Conservation (phyloP, 225 moss, liverwort and hornwort species). For the Climacium dendroides region DNA sequence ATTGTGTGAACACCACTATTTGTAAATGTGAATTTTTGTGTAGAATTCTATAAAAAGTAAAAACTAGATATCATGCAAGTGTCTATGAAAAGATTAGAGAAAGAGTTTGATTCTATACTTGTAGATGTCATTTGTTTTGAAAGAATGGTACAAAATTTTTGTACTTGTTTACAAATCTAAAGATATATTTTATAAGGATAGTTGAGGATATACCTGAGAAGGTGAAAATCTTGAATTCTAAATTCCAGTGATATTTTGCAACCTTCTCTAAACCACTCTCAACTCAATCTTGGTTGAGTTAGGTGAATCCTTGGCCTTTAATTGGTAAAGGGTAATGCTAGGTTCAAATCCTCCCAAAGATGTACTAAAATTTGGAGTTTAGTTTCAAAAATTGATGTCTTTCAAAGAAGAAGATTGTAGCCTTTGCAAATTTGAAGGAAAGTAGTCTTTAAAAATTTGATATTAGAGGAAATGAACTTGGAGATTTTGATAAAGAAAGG, state of each 20-base stretch:
- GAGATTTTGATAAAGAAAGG: too few species aligned
- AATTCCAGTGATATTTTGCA: background rate
- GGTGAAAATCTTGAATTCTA: background rate
- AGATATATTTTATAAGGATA: accelerated
- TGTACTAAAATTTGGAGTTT: background rate
- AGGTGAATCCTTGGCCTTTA: background rate
- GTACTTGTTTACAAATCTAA: background rate
- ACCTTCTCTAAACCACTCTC: background rate
- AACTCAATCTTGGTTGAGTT: background rate
- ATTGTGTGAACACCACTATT: accelerated
- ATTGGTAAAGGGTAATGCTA: background rate
- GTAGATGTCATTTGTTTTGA: background rate
- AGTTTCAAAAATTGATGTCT: too few species aligned
- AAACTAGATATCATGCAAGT: background rate
- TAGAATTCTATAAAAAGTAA: background rate
- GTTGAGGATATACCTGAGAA: background rate
- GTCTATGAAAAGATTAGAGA: background rate
- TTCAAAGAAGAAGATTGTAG: too few species aligned
- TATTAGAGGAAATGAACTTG: too few species aligned
- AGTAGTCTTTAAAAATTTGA: too few species aligned
- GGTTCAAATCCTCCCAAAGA: background rate
- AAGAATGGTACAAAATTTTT: background rate
- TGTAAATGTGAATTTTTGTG: accelerated
- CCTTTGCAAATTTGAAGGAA: too few species aligned
- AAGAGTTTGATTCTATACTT: background rate